Conservation (phyloP, 164 flowering plant genomes). For the Piper betle region DNA sequence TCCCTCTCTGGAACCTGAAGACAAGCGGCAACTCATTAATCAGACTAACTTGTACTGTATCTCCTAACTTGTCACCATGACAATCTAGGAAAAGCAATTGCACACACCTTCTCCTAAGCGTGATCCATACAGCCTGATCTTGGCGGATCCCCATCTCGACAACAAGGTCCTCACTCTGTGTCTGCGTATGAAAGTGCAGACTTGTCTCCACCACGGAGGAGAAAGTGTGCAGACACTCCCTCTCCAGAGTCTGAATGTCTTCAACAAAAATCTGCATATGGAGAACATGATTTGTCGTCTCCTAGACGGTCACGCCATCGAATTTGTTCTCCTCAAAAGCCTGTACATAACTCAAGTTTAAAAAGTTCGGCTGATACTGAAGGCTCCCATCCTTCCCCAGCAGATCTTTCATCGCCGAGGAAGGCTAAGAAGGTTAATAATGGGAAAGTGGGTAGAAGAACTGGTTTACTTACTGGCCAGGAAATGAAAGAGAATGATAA, state of each 20-base stretch:
- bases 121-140: conserved; percentile 1
- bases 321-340: conserved; percentile 5
- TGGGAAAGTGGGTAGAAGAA: conserved; percentile 26
- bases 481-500: conserved; percentile 47
- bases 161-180: neutral
- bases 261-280: conserved; percentile 2
- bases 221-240: conserved; percentile 10
- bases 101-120: conserved; percentile 25
- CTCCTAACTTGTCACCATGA: conserved; percentile 22
- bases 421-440: conserved; percentile 21
- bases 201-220: conserved; percentile 21
- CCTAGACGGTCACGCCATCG: conserved; percentile 9
- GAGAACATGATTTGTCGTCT: conserved; percentile 13
- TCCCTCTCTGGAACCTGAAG: conserved; percentile 18
- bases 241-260: conserved; percentile 11
- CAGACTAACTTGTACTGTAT: neutral
- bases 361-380: conserved; percentile 1
- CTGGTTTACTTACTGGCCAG: conserved; percentile 54
- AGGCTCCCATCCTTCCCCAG: conserved; percentile 4
- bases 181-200: conserved; percentile 8
- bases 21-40: neutral
- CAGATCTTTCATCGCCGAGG: conserved; percentile 69
- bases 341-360: conserved; percentile 13
- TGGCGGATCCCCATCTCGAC: neutral
- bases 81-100: conserved; percentile 6